Base-by-base conservation (phyloP, 306 rosid species). In the Gillenia trifoliata region DNA sequence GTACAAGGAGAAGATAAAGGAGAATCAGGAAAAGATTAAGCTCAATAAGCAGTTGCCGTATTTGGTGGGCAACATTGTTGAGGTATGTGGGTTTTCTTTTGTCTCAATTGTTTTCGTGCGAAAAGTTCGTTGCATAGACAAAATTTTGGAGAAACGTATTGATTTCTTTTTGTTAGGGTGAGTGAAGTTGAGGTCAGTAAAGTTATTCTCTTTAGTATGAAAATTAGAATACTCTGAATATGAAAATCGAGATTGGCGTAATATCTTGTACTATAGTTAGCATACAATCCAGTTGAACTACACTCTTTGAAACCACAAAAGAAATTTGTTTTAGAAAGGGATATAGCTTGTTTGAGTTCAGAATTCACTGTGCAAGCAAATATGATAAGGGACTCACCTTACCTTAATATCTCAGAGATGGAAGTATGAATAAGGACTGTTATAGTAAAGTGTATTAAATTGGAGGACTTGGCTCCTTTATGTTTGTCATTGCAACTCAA, bases 1-100 rank as follows among this genome's bases (percentile, higher is more conserved):
- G 9, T 88, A 25, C 75, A 94, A 92, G 77, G 96, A 92, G 34
- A 94, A 94, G 80, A 90, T 94, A 34, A 94, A 90, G 74, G 99
- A 91, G 82, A 92, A 94, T 77, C 99, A 92, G 76, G 99, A 94
- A 79, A 94, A 94, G 77, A 94, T 94, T 81, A 94, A 94, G 87
- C 99, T 90, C 30, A 92, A 94, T 62, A 94, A 94, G 84, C 97
- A 94, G 85, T 74, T 94, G 74, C 99, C 99, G 16, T 92, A 90
- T 85, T 92, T 92, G 74, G 98, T 94, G 11, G 97, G 96, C 34
- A 94, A 94, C 83, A 94, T 94, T 47, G 99, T 94, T 72, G 96
- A 94, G 99, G 97, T 91, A 71, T 63, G 41, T 2, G 3, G 43
- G 4, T 26, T 17, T 38, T n/a, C n/a, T n/a, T 8, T 1, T 43